Conservation (phyloP, 2,329 filamentous ascomycete species). For the Talaromyces sp. region DNA sequence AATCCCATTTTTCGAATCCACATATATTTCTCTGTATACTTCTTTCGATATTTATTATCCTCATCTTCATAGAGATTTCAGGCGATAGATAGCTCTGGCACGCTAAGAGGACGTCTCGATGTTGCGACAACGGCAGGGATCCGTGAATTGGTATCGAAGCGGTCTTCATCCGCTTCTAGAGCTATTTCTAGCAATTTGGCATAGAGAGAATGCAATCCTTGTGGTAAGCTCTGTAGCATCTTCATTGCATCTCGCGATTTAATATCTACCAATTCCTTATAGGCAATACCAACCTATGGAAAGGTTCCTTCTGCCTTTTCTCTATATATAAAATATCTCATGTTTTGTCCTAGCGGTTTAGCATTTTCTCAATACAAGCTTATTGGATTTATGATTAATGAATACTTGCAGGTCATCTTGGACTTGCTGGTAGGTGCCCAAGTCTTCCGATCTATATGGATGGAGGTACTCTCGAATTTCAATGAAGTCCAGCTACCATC, state of each 20-base stretch:
- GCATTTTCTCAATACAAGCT: not conserved
- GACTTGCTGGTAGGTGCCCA: not conserved
- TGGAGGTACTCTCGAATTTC: not conserved
- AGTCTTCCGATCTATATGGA: constrained; percentile 1
- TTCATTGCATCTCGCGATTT: not conserved
- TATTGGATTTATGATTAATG: constrained; percentile 4
- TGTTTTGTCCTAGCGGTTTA: not conserved
- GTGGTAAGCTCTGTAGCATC: constrained; percentile 7
- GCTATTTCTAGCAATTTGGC: no score
- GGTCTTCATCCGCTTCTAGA: no score
- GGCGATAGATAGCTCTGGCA: no score
- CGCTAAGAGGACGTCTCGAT: no score
- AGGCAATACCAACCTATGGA: constrained; percentile 11
- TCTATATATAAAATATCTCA: not conserved
- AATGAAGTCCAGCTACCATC: not conserved
- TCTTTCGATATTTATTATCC: not conserved
- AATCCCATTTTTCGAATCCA: no score
- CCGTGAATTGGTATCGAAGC: no score
- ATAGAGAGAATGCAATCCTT: not conserved
- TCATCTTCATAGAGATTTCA: no score
- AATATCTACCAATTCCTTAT: not conserved
- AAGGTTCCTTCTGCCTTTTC: constrained; percentile 15
- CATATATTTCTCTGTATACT: constrained; percentile 10
- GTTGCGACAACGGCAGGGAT: no score
- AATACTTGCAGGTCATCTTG: not conserved